A percentile compares a stretch with the other conserved stretches of the same genome.
Evolutionary conservation across 2,329 filamentous ascomycete genomes (phyloP).

Genomic region (Aspergillus neotritici): DNA sequence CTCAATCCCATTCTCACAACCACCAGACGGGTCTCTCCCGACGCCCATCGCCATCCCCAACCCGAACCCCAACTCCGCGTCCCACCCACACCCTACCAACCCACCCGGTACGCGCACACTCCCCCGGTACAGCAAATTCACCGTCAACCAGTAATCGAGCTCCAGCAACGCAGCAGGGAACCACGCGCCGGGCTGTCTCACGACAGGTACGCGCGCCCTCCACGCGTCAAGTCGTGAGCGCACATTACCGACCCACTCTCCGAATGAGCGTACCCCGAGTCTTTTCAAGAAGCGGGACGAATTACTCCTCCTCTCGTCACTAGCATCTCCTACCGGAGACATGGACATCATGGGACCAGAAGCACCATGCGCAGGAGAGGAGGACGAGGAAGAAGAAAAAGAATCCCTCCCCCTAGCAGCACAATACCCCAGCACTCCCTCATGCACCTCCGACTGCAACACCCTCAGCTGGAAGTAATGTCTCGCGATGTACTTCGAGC

Average conservation of each 20-base stretch:
- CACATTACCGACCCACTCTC: not conserved
- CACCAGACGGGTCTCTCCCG: too few species aligned
- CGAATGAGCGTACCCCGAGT: not conserved
- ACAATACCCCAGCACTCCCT: not conserved
- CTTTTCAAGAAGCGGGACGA: too few species aligned
- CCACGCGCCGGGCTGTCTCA: not conserved
- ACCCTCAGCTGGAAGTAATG: not conserved
- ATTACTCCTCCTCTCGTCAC: too few species aligned
- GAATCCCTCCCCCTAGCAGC: too few species aligned
- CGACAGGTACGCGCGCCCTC: not conserved
- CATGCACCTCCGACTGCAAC: not conserved
- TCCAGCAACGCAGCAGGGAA: not conserved
- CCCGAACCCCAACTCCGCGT: too few species aligned
- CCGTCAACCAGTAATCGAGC: not conserved
- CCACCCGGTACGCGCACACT: not conserved
- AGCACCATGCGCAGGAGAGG: too few species aligned
- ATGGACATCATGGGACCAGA: too few species aligned
- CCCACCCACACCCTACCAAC: not conserved
- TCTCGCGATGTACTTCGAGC: not conserved
- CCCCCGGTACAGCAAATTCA: not conserved
- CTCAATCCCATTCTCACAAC: too few species aligned
- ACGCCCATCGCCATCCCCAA: too few species aligned
- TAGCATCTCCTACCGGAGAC: too few species aligned
- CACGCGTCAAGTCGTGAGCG: not conserved
- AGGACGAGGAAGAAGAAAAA: too few species aligned